phyloP scores from a whole-genome alignment of 208 protist genomes.

The Acanthamoeba lenticulata region DNA sequence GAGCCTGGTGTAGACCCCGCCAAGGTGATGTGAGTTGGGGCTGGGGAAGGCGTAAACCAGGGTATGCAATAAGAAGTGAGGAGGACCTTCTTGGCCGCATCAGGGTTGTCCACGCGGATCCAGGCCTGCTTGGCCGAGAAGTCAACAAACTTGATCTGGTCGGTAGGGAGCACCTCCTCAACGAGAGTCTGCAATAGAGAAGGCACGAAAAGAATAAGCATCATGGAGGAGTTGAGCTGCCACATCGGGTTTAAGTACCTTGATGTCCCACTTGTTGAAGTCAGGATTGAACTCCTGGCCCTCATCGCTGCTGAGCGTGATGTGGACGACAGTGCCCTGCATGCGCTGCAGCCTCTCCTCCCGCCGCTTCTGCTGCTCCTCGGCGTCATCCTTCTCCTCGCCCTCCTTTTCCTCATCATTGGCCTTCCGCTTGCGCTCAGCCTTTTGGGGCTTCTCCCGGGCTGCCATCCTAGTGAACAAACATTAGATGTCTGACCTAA shows the following conservation, averaged over 20 bases:
- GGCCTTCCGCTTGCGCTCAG: neutral
- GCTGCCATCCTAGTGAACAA: no score
- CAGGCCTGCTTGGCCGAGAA: neutral
- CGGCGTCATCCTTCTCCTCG: neutral
- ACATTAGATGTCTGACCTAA: no score
- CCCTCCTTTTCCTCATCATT: neutral
- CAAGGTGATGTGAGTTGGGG: neutral
- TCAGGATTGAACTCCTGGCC: neutral
- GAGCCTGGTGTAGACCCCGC: neutral
- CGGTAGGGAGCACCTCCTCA: neutral
- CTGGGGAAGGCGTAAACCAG: neutral
- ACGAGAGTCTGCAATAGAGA: neutral
- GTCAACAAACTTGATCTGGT: neutral
- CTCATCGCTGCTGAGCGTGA: neutral
- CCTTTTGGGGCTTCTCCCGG: neutral
- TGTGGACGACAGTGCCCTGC: neutral
- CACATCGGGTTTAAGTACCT: no score
- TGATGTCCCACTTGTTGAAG: conserved; percentile 17
- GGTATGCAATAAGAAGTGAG: neutral
- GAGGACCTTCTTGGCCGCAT: neutral
- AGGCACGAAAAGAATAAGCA: neutral
- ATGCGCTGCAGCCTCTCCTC: neutral
- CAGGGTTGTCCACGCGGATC: neutral
- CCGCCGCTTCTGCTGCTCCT: neutral
- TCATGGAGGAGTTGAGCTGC: no score